Percentiles rank a stretch among this genome's conserved stretches.
These are phyloP conservation scores for Aphanoascus verrucosus DNA, from an alignment of 2,329 filamentous ascomycete genomes.

Conservation along the genomic window DNA sequence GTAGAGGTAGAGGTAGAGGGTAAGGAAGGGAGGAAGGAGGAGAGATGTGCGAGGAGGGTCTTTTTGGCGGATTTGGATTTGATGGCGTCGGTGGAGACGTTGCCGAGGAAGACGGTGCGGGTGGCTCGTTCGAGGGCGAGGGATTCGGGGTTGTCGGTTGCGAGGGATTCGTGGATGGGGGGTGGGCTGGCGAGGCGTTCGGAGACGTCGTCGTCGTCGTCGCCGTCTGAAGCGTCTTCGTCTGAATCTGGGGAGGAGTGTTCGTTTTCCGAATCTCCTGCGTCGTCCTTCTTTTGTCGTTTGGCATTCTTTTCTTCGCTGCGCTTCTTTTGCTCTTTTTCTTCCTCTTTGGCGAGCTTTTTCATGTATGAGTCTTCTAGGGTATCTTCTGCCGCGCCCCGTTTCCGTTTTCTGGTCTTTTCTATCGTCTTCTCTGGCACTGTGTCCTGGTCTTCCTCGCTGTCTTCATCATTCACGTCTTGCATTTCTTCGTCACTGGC, in stretches of 20 bases:
- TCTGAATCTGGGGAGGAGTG: conserved; percentile 15
- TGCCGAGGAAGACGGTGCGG: conserved; percentile 85
- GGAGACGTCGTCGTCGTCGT: conserved; percentile 43
- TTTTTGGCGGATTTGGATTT: conserved; percentile 73
- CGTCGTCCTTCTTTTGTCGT: conserved; percentile 28
- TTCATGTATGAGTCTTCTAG: conserved; percentile 38
- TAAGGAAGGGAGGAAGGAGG: conserved; percentile 56
- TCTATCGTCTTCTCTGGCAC: conserved; percentile 12
- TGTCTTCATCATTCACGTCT: conserved; percentile 38
- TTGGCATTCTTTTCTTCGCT: conserved; percentile 30
- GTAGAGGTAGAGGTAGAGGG: conserved; percentile 38
- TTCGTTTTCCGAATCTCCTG: conserved; percentile 19
- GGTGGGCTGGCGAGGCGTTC: conserved; percentile 18
- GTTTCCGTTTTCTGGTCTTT: conserved; percentile 43
- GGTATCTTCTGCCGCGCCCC: conserved; percentile 40
- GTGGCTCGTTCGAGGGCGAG: conserved; percentile 69
- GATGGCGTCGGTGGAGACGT: conserved; percentile 75
- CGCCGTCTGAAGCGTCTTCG: conserved; percentile 19
- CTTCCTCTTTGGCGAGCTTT: conserved; percentile 35
- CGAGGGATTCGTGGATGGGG: conserved; percentile 33
- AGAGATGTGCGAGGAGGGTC: conserved; percentile 62
- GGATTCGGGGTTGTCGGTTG: conserved; percentile 26
- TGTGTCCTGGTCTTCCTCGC: conserved; percentile 47
- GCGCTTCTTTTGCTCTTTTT: conserved; percentile 28
- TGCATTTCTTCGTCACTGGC: conserved; percentile 24